These are phyloP conservation scores for Farysia itapuensis DNA, from an alignment of 1,284 basidiomycete species.

Conservation along the genomic window DNA sequence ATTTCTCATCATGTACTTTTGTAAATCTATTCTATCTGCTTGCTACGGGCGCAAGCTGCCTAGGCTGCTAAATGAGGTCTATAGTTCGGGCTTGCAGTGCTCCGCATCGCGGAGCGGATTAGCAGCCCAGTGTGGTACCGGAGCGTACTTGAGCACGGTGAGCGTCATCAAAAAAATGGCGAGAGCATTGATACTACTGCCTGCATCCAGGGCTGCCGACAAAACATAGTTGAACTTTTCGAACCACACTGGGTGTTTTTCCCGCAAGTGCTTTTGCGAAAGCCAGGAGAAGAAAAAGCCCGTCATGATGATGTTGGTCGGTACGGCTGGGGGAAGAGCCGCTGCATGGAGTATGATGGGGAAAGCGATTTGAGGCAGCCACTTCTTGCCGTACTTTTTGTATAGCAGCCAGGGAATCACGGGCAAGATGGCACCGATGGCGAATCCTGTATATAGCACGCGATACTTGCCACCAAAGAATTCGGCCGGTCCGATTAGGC, in stretches of 20 bases:
- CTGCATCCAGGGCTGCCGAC: slow-evolving; percentile 63
- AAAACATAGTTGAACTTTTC: slow-evolving; percentile 55
- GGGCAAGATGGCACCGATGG: slow-evolving; percentile 62
- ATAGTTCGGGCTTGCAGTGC: slow-evolving; percentile 17
- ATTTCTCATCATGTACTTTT: not conserved
- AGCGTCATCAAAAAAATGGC: slow-evolving; percentile 61
- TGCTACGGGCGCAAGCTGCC: no score
- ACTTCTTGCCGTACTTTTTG: slow-evolving; percentile 54
- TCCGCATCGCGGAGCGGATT: slow-evolving; percentile 38
- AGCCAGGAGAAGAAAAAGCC: slow-evolving; percentile 61
- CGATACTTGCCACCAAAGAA: slow-evolving; percentile 64
- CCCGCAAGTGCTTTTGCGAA: slow-evolving; percentile 60
- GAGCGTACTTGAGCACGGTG: slow-evolving; percentile 45
- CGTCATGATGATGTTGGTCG: slow-evolving; percentile 64
- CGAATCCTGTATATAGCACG: slow-evolving; percentile 61
- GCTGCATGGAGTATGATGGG: slow-evolving; percentile 64
- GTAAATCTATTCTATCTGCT: not conserved
- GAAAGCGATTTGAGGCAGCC: slow-evolving; percentile 60
- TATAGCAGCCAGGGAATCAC: slow-evolving; percentile 62
- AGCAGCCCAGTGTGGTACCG: slow-evolving; percentile 39
- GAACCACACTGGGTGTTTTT: slow-evolving; percentile 55
- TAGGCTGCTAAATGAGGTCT: not conserved
- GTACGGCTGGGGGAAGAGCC: slow-evolving; percentile 55
- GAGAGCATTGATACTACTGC: slow-evolving; percentile 61
- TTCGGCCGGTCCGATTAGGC: slow-evolving; percentile 62